Evolutionary conservation across 805 yeast species (phyloP), one percentile per base, ranked within the genome.

Genomic region (Jamesozyma hellenica): DNA sequence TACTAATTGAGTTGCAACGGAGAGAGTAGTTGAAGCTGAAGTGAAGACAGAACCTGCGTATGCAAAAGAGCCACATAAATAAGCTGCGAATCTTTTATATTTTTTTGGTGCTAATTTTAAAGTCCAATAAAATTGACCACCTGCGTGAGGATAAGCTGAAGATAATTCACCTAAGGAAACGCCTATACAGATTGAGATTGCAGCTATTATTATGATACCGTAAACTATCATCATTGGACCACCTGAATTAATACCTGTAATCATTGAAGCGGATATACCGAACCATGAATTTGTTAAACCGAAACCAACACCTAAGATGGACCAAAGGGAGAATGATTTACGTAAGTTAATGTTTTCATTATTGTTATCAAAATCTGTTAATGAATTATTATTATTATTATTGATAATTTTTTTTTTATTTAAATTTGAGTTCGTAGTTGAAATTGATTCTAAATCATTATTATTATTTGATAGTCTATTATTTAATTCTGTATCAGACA

Each of bases 31-130:
- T 0, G 82, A 74, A 13, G 82, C 80, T 49, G 75, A 68, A 17
- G 82, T 75, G 53, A 78, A 77, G 3, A 78, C 68, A 2, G 82
- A 59, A 5, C 84, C 83, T 4, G 77, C 74, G 68, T 76, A 74
- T 2, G 82, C 82, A 45, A 76, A 69, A 7, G 79, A 72, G 12
- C 82, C 84, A 50, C 82, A 75, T 55, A 74, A 42, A 49, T 74
- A 78, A 2, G 82, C 75, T 32, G 68, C 64, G 41, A 75, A 71
- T 17, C 67, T 49, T 45, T 51, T 57, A 39, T 58, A 47, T 38
- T 53, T 54, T 39, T 65, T 66, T 9, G 78, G 79, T 6, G 80
- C 79, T 42, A 75, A 53, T 35, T 71, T 66, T 55, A 68, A 63
- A 3, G 80, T 70, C 81, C 82, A 75, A 50, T 67, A 74, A 50